Conservation (phyloP, 345 rosid species). For the Moricandia moricandioides region DNA sequence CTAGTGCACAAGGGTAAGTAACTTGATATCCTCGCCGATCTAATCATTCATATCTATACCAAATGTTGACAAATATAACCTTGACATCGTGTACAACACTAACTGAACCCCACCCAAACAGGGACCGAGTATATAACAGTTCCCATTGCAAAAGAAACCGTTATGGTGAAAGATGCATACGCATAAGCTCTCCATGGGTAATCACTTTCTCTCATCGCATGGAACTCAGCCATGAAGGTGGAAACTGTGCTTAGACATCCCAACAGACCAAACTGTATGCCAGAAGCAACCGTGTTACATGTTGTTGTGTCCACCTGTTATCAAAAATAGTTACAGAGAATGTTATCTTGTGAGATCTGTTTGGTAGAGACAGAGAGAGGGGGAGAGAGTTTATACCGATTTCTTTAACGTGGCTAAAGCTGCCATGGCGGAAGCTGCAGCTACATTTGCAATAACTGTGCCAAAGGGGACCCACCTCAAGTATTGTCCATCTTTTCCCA, state of each 20-base stretch:
- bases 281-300: slow-evolving; percentile 47
- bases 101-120: slow-evolving; percentile 41
- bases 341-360: slow-evolving; percentile 1
- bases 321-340: not conserved
- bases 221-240: slow-evolving; percentile 83
- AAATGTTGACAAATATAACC: too few relatives aligned
- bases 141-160: slow-evolving; percentile 52
- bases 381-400: slow-evolving; percentile 44
- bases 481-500: slow-evolving; percentile 51
- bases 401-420: slow-evolving; percentile 59
- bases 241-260: slow-evolving; percentile 92
- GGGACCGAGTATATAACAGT: slow-evolving; percentile 57
- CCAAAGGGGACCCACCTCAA: slow-evolving; percentile 94
- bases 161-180: slow-evolving; percentile 53
- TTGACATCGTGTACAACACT: not conserved
- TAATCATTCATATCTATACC: not conserved
- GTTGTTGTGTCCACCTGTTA: slow-evolving; percentile 55
- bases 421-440: slow-evolving; percentile 78
- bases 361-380: not conserved
- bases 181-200: slow-evolving; percentile 73
- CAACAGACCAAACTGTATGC: slow-evolving; percentile 73
- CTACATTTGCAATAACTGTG: slow-evolving; percentile 75
- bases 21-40: not conserved
- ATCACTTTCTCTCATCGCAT: slow-evolving; percentile 74
- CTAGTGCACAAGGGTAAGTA: not conserved